Conservation (phyloP, 176 grass and related monocot genomes). For the Carex myosuroides region DNA sequence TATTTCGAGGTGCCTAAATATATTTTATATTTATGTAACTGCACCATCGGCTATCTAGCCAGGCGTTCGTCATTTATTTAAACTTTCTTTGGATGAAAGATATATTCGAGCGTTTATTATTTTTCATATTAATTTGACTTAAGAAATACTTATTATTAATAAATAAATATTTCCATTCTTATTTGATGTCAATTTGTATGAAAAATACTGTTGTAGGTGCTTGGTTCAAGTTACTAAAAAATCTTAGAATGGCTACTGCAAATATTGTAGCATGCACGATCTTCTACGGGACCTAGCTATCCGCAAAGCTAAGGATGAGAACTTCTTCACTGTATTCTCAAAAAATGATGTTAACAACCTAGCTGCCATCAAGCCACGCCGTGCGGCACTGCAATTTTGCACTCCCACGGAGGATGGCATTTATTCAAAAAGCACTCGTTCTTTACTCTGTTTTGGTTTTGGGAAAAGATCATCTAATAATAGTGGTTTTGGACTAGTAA, state of each 20-base stretch:
- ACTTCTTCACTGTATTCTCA: not conserved
- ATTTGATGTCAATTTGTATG: not conserved
- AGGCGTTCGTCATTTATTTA: too few relatives aligned
- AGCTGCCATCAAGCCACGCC: not conserved
- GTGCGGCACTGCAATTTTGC: not conserved
- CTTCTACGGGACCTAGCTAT: not conserved
- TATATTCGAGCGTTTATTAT: too few relatives aligned
- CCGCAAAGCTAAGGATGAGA: not conserved
- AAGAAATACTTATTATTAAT: not conserved
- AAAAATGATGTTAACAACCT: not conserved
- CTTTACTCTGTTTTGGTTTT: not conserved
- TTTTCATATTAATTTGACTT: too few relatives aligned
- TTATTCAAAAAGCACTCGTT: not conserved
- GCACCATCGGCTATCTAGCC: too few relatives aligned
- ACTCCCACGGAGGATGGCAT: not conserved
- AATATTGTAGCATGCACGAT: not conserved
- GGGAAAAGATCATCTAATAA: too few relatives aligned
- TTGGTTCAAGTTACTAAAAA: not conserved
- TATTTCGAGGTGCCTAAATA: too few relatives aligned
- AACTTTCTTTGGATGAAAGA: too few relatives aligned
- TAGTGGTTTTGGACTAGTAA: not conserved
- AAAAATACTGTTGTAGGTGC: not conserved
- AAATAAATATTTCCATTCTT: not conserved
- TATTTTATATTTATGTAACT: too few relatives aligned
- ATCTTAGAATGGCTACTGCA: not conserved